Evolutionary conservation across 2,329 filamentous ascomycete genomes (phyloP).

Genomic region (Byssoonygena ceratinophila): DNA sequence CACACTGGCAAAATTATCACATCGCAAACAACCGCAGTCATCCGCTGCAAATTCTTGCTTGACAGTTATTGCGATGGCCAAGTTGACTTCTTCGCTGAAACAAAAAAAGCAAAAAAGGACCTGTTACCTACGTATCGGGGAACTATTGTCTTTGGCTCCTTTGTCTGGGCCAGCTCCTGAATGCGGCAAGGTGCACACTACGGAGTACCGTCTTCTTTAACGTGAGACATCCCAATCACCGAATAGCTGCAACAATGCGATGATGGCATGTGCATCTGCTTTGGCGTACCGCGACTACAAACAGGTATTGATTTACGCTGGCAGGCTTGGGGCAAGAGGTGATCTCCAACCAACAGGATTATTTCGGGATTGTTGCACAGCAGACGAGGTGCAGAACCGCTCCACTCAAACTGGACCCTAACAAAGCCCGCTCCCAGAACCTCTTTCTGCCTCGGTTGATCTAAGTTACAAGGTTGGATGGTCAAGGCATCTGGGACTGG

Average conservation of each 20-base stretch:
- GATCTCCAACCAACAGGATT: neutral
- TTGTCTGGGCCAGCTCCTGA: constrained; percentile 23
- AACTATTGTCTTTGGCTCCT: constrained; percentile 25
- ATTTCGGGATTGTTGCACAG: constrained; percentile 6
- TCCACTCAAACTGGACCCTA: constrained; percentile 4
- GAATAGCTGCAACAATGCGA: constrained; percentile 26
- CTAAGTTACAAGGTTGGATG: neutral
- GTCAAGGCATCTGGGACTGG: neutral
- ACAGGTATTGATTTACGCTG: constrained; percentile 13
- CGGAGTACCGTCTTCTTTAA: constrained; percentile 16
- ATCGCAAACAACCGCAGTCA: constrained; percentile 20
- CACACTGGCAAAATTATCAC: constrained; percentile 9
- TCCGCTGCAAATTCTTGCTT: constrained; percentile 12
- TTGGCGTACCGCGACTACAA: constrained; percentile 21
- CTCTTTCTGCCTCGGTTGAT: neutral
- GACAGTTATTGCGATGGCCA: neutral
- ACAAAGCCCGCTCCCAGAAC: constrained; percentile 7
- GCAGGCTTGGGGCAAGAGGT: neutral
- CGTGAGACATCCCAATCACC: constrained; percentile 22
- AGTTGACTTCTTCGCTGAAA: constrained; percentile 1
- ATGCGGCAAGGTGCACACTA: constrained; percentile 26
- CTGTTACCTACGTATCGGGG: constrained; percentile 7
- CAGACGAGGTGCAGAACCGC: constrained; percentile 7
- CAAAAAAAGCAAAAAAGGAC: constrained; percentile 6
- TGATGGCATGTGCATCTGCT: constrained; percentile 20